Conservation (phyloP, 345 rosid genomes). For the Geranium brycei region DNA sequence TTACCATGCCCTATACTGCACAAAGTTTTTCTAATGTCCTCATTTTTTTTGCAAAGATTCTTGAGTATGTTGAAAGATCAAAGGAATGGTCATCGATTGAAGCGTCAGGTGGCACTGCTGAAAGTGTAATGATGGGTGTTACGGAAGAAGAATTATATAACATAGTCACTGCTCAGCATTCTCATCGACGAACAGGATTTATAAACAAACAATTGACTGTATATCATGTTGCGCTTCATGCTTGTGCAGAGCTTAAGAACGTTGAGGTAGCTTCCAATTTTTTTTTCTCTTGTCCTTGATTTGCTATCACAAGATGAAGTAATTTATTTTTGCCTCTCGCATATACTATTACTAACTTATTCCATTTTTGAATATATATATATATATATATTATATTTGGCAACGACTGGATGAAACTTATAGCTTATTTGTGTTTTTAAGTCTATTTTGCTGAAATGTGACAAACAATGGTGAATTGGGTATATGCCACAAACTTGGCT, state of each 20-base stretch:
- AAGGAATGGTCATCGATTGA: slow-evolving; percentile 87
- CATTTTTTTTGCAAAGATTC: slow-evolving; percentile 35
- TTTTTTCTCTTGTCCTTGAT: slow-evolving; percentile 9
- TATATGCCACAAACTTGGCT: too few species aligned
- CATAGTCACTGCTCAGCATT: slow-evolving; percentile 66
- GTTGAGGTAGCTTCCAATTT: slow-evolving; percentile 43
- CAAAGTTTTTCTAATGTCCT: neutral
- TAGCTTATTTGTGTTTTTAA: too few species aligned
- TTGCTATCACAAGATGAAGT: neutral
- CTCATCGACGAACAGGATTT: slow-evolving; percentile 51
- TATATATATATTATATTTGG: too few species aligned
- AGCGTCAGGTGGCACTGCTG: slow-evolving; percentile 40
- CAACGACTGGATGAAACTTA: too few species aligned
- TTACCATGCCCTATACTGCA: neutral
- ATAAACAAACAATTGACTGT: slow-evolving; percentile 48
- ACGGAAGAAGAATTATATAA: slow-evolving; percentile 80
- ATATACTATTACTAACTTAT: neutral
- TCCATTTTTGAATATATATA: too few species aligned
- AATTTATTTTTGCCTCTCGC: neutral
- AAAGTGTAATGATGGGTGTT: slow-evolving; percentile 62
- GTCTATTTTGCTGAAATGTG: too few species aligned
- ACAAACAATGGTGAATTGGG: too few species aligned
- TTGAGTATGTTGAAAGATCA: slow-evolving; percentile 76
- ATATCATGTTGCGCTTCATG: slow-evolving; percentile 70
- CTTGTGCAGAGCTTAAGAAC: slow-evolving; percentile 69